Percentiles rank a stretch among this genome's conserved stretches.
Conservation (phyloP, 192 early-diverging fungal species). For the Neocallimastix lanati region DNA sequence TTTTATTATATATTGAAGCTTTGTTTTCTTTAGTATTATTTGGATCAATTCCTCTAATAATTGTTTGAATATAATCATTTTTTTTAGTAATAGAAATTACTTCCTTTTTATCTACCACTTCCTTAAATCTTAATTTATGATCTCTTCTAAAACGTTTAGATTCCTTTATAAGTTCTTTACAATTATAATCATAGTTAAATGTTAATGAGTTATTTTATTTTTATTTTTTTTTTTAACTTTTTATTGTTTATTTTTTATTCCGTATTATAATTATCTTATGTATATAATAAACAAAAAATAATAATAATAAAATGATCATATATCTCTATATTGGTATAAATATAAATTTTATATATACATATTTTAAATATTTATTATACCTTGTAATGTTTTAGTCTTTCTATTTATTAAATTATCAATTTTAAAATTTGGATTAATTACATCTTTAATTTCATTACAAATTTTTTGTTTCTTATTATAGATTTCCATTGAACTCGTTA, state of each 20-base stretch:
- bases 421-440: not conserved
- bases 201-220: no score
- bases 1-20: not conserved
- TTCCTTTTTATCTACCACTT: not conserved
- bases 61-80: not conserved
- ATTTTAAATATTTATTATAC: no score
- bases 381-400: not conserved
- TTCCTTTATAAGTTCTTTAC: not conserved
- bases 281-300: no score
- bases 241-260: no score
- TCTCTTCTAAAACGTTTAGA: not conserved
- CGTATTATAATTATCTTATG: no score
- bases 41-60: not conserved
- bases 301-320: no score
- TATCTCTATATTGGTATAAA: no score
- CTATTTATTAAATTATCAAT: not conserved
- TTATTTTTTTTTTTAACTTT: no score
- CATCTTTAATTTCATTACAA: not conserved
- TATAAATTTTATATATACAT: no score
- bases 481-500: not conserved
- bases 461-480: not conserved
- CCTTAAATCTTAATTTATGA: not conserved
- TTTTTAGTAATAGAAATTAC: not conserved
- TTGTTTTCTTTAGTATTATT: not conserved
- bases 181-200: no score